phyloP scores from a whole-genome alignment of 192 early-diverging fungal genomes.

The Lobosporangium transversale region DNA sequence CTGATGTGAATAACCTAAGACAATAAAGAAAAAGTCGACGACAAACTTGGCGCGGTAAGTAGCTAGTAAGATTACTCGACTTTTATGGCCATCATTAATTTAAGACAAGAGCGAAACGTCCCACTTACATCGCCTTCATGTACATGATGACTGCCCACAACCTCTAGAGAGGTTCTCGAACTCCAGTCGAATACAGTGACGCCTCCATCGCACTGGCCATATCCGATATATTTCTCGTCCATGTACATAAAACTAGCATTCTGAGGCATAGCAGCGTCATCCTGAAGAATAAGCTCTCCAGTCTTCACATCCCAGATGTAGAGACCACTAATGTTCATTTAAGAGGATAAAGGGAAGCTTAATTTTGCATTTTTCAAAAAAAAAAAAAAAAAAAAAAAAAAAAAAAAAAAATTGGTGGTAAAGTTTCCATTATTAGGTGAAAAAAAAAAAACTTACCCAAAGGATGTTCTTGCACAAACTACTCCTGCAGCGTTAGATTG shows the following conservation, averaged over 20 bases:
- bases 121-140: slow-evolving; percentile 45
- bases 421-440: not conserved
- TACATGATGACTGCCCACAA: slow-evolving; percentile 35
- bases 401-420: not conserved
- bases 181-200: slow-evolving; percentile 52
- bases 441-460: slow-evolving; percentile 29
- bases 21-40: no score
- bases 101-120: not conserved
- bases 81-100: not conserved
- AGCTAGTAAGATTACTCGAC: not conserved
- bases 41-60: not conserved
- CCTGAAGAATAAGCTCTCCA: slow-evolving; percentile 42
- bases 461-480: slow-evolving; percentile 43
- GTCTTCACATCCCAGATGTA: slow-evolving; percentile 38
- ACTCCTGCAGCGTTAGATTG: slow-evolving; percentile 25
- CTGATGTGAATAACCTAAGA: slow-evolving; percentile 46
- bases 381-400: not conserved
- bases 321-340: slow-evolving; percentile 35
- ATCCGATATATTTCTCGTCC: slow-evolving; percentile 41
- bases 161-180: slow-evolving; percentile 21
- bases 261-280: slow-evolving; percentile 45
- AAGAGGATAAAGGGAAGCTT: no score
- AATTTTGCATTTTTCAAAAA: no score
- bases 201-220: slow-evolving; percentile 37
- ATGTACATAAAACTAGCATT: slow-evolving; percentile 44